Conservation (phyloP, 2,329 filamentous ascomycete species). For the Zelopaecilomyces penicillatus region DNA sequence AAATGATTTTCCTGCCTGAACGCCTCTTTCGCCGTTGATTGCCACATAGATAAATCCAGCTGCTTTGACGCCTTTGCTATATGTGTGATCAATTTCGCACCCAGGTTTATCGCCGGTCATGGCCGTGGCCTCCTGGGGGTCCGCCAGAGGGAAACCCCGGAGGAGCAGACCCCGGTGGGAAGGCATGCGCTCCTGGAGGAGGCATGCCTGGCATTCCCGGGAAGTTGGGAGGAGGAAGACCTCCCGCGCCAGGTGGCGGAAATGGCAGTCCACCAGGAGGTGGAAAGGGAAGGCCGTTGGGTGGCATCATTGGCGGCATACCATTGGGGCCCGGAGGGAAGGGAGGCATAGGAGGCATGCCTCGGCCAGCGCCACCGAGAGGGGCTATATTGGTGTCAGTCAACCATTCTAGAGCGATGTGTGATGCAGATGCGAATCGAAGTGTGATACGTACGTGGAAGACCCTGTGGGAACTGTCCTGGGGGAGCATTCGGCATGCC, state of each 20-base stretch:
- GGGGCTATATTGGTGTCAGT: slow-evolving; percentile 31
- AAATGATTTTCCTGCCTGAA: slow-evolving; percentile 11
- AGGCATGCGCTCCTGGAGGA: slow-evolving; percentile 33
- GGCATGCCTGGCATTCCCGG: slow-evolving; percentile 29
- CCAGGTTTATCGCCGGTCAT: slow-evolving; percentile 26
- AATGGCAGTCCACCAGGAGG: slow-evolving; percentile 23
- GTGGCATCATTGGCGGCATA: slow-evolving; percentile 23
- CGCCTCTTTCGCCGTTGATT: slow-evolving; percentile 25
- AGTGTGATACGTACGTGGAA: slow-evolving; percentile 42
- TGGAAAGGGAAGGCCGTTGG: slow-evolving; percentile 35
- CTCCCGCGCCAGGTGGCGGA: slow-evolving; percentile 18
- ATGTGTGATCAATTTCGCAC: too few relatives aligned
- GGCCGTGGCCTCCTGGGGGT: slow-evolving; percentile 27
- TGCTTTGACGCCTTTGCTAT: neutral
- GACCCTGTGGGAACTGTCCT: slow-evolving; percentile 30
- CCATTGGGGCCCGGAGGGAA: slow-evolving; percentile 33
- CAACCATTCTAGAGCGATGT: slow-evolving; percentile 1
- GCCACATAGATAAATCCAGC: slow-evolving; percentile 12
- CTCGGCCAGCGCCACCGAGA: slow-evolving; percentile 37
- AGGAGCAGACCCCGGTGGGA: slow-evolving; percentile 26
- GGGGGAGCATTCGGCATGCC: slow-evolving; percentile 37
- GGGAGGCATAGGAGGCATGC: slow-evolving; percentile 38
- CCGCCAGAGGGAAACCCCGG: slow-evolving; percentile 28
- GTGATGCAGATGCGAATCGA: neutral
- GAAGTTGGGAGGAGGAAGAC: slow-evolving; percentile 20